Evolutionary conservation across 148 eudicot species (phyloP).

Genomic region (Amaranthus palmeri): DNA sequence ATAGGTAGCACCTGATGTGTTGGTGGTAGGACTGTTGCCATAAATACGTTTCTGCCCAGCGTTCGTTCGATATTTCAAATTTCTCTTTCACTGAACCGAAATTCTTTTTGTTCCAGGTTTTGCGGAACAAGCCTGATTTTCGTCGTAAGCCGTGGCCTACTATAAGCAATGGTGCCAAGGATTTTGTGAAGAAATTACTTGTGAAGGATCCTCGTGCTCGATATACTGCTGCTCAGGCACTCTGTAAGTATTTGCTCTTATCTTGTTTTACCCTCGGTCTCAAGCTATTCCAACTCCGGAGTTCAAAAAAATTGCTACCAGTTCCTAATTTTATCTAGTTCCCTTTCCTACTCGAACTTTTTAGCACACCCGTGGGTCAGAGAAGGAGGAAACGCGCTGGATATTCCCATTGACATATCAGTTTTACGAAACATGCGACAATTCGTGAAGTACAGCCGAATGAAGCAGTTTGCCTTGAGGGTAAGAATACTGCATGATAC

Average conservation of each 20-base stretch:
- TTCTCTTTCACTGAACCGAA: slow-evolving; percentile 1
- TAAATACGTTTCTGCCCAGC: too few relatives aligned
- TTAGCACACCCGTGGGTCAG: slow-evolving; percentile 98
- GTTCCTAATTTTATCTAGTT: slow-evolving; percentile 9
- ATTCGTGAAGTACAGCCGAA: slow-evolving; percentile 82
- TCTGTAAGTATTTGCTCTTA: slow-evolving; percentile 56
- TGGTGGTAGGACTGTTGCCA: too few relatives aligned
- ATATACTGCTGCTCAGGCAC: slow-evolving; percentile 93
- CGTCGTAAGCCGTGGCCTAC: slow-evolving; percentile 93
- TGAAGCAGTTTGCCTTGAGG: slow-evolving; percentile 95
- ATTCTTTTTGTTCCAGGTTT: slow-evolving; percentile 44
- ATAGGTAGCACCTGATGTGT: too few relatives aligned
- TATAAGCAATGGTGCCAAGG: slow-evolving; percentile 77
- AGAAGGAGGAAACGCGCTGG: slow-evolving; percentile 92
- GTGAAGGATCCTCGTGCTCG: slow-evolving; percentile 91
- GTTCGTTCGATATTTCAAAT: not conserved
- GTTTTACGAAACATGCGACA: slow-evolving; percentile 85
- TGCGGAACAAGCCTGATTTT: slow-evolving; percentile 93
- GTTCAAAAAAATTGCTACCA: not conserved
- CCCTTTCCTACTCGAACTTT: slow-evolving; percentile 7
- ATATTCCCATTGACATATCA: slow-evolving; percentile 89
- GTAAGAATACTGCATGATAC: slow-evolving; percentile 30
- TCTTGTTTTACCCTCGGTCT: not conserved
- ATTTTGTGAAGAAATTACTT: slow-evolving; percentile 75
- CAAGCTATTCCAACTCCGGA: not conserved